Base-by-base conservation (phyloP, 768 basidiomycete genomes). In the Lactifluus pinguis region DNA sequence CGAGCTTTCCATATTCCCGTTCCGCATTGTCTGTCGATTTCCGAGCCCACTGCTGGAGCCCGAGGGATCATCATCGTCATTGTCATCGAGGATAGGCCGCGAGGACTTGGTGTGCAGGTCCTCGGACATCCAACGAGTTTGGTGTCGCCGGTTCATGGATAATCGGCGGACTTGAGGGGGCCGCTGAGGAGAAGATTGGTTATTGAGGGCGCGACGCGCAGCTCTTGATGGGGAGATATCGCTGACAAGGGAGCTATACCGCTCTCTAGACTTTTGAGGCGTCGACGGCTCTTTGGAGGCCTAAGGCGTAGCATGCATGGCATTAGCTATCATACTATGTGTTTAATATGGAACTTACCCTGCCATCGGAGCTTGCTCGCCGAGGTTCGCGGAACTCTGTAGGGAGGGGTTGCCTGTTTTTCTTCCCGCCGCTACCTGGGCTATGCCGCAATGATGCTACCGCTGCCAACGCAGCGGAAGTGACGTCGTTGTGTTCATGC, bases 1-100 rank as follows among this genome's bases (percentile, higher is more conserved):
- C 8, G 83, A 76, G 68, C 81, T 87, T 72, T 90, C 89, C 3
- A 83, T 85, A 68, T 86, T 89, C 5, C 88, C 88, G 0, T 79
- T 80, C 39, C 88, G 75, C 15, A 79, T 69, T 34, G 76, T 76
- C 68, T 87, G 87, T 47, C 79, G 73, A 30, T 80, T 73, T 32
- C 84, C 86, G 32, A 53, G 49, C 10, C 52, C 58, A 30, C 47
- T 59, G 36, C 55, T 44, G 15, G 69, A 68, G 36, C 55, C 50
- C 3, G 49, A 34, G 0, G 59, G 69, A 6, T 62, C 56, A 21
- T 69, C 69, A 0, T 69, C 66, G 3, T 72, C 69, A 14, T 70
- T 69, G 11, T 66, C 66, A 54, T 69, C 69, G 36, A 65, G 62
- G 52, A 66, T 55, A 17, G 67, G 44, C 49, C 67, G 59, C 39